phyloP scores from a whole-genome alignment of 2,329 filamentous ascomycete genomes.

The Exophiala oligosperma region DNA sequence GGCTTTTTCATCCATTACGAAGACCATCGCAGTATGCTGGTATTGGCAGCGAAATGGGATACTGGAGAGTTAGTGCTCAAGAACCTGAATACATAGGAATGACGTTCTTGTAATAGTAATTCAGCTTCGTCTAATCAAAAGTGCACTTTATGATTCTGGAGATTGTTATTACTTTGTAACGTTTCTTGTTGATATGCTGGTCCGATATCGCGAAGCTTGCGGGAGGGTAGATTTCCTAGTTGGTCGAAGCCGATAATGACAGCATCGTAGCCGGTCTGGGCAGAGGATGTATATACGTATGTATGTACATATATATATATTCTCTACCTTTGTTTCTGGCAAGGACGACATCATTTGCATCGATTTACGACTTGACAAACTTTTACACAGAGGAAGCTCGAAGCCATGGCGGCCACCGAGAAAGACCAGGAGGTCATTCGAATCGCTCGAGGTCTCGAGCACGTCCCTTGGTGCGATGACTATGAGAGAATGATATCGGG shows the following conservation, averaged over 20 bases:
- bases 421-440: conserved; percentile 14
- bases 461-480: conserved; percentile 31
- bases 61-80: background rate
- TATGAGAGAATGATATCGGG: conserved; percentile 33
- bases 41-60: background rate
- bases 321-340: background rate
- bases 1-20: background rate
- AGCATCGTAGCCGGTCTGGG: background rate
- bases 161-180: too few species aligned
- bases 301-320: background rate
- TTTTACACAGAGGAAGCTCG: background rate
- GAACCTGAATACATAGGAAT: too few species aligned
- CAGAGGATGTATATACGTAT: background rate
- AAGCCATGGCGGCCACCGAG: conserved; percentile 16
- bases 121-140: too few species aligned
- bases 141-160: too few species aligned
- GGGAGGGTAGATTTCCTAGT: background rate
- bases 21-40: background rate
- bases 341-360: too few species aligned
- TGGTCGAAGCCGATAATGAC: background rate
- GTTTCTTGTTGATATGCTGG: background rate
- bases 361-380: too few species aligned
- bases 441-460: conserved; percentile 6
- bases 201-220: background rate
- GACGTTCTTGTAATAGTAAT: too few species aligned